phyloP scores from a whole-genome alignment of 306 rosid genomes.

The Dryas alaskensis region DNA sequence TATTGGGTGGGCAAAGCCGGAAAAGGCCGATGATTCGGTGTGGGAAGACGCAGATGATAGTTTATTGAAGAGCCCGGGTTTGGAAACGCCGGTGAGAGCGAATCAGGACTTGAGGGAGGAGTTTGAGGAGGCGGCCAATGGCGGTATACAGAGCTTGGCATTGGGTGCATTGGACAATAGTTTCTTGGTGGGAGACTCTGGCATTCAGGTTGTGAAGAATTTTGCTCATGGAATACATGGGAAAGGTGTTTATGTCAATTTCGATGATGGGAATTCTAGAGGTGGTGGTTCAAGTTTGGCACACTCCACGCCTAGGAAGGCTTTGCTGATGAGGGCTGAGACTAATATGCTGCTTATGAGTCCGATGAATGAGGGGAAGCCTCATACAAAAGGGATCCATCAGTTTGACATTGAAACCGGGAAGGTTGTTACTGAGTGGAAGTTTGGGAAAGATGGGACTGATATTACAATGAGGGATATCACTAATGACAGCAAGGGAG shows the following conservation, averaged over 20 bases:
- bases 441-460: constrained; percentile 83
- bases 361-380: constrained; percentile 67
- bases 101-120: constrained; percentile 73
- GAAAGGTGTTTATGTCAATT: constrained; percentile 81
- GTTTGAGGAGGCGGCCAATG: constrained; percentile 87
- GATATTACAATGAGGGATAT: constrained; percentile 95
- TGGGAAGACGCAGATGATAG: constrained; percentile 91
- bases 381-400: constrained; percentile 75
- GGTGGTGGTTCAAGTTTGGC: constrained; percentile 30
- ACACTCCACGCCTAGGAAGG: constrained; percentile 69
- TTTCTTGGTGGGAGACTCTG: constrained; percentile 78
- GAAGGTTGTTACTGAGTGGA: constrained; percentile 88
- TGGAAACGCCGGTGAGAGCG: constrained; percentile 48
- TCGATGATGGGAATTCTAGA: constrained; percentile 44
- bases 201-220: constrained; percentile 93
- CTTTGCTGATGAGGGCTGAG: constrained; percentile 90
- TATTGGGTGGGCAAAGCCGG: constrained; percentile 85
- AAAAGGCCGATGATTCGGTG: constrained; percentile 81
- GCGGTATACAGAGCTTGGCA: constrained; percentile 88
- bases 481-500: constrained; percentile 79
- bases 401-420: constrained; percentile 96
- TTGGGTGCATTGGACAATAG: constrained; percentile 94
- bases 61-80: constrained; percentile 57
- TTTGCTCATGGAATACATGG: constrained; percentile 84
- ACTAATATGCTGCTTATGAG: constrained; percentile 98